phyloP scores from a whole-genome alignment of 768 basidiomycete species.

The Pleurotus sapidus region DNA sequence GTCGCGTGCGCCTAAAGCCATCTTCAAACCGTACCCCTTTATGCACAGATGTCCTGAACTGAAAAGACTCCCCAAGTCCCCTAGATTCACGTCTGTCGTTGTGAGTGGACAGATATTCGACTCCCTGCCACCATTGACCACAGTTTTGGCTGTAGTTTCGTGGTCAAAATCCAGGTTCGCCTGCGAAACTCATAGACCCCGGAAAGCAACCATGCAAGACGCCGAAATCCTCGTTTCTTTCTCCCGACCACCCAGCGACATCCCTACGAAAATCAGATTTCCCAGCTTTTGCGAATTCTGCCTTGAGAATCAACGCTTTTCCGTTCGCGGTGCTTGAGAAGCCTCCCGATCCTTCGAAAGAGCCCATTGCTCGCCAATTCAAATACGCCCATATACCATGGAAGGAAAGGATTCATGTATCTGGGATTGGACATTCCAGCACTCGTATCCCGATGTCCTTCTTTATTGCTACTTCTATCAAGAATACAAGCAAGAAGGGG shows the following conservation, averaged over 20 bases:
- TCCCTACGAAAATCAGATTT: conserved; percentile 5
- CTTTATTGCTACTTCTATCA: conserved; percentile 30
- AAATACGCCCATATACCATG: conserved; percentile 12
- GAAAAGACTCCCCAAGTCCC: conserved; percentile 27
- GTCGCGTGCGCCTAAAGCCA: no score
- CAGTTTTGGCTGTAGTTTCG: conserved; percentile 29
- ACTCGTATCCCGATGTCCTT: conserved; percentile 34
- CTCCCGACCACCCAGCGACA: conserved; percentile 26
- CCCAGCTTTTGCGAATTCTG: conserved; percentile 10
- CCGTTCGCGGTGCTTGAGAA: conserved; percentile 27
- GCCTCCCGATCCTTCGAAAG: conserved; percentile 17
- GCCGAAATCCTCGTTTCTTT: conserved; percentile 15
- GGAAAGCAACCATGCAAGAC: conserved; percentile 2
- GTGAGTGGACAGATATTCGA: conserved; percentile 19
- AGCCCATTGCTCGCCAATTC: conserved; percentile 15
- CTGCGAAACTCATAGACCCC: conserved; percentile 11
- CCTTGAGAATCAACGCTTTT: conserved; percentile 23
- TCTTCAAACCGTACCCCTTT: not conserved
- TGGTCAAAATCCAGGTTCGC: conserved; percentile 37
- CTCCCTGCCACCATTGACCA: not conserved
- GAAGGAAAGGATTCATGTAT: conserved; percentile 14
- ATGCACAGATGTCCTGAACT: conserved; percentile 26
- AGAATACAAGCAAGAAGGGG: conserved; percentile 26
- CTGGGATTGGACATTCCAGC: conserved; percentile 14
- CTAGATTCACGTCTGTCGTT: conserved; percentile 29